Evolutionary conservation across 208 protist species (phyloP).

Genomic region (Trypanosomatidae sp.): DNA sequence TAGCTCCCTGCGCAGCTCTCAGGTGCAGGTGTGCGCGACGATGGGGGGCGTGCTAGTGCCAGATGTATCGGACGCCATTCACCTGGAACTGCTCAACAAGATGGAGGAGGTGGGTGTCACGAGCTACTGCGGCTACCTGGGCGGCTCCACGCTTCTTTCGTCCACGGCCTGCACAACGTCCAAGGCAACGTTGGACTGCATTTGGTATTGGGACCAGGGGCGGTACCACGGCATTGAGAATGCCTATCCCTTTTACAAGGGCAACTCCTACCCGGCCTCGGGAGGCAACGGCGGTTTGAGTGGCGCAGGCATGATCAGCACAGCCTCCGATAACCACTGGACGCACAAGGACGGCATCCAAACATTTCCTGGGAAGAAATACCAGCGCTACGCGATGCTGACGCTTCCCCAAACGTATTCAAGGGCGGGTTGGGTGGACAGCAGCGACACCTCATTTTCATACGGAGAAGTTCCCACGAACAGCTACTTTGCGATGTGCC

Average conservation of each 20-base stretch:
- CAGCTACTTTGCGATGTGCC: constrained; percentile 6
- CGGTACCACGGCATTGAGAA: constrained; percentile 1
- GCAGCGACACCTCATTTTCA: not conserved
- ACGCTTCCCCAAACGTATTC: not conserved
- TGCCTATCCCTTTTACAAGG: constrained; percentile 11
- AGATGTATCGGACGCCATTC: constrained; percentile 1
- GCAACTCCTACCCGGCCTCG: constrained; percentile 3
- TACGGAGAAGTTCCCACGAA: not conserved
- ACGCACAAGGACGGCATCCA: not conserved
- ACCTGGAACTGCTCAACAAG: not conserved
- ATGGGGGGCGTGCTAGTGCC: constrained; percentile 5
- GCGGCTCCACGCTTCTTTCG: constrained; percentile 9
- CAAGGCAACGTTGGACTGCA: not conserved
- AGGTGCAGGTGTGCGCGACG: not conserved
- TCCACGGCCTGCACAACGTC: not conserved
- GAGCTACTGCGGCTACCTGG: constrained; percentile 2
- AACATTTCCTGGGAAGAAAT: not conserved
- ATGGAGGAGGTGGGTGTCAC: not conserved
- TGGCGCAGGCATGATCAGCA: constrained; percentile 4
- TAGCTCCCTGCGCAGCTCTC: not conserved
- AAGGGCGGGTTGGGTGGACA: constrained; percentile 1
- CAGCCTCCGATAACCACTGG: constrained; percentile 4
- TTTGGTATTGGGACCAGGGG: constrained; percentile 12
- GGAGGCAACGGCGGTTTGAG: not conserved
- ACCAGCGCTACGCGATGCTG: constrained; percentile 7